Percentiles rank a stretch among this genome's conserved stretches.
Evolutionary conservation across 352 stramenopile genomes (phyloP).

Genomic region (Phytopythium ostracodes): DNA sequence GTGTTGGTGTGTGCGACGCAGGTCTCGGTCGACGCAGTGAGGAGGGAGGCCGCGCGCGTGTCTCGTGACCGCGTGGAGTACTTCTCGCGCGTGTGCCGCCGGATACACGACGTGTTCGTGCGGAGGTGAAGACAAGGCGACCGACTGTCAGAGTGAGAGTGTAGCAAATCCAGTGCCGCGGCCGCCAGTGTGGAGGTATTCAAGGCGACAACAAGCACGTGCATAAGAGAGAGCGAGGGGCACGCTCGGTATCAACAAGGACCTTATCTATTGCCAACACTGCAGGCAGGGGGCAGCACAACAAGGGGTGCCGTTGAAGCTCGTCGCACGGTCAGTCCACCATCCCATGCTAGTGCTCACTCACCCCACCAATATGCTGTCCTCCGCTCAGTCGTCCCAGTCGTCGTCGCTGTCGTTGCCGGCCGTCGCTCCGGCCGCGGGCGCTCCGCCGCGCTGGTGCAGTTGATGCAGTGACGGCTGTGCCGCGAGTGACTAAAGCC

Average conservation of each 20-base stretch:
- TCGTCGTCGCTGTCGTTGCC: conserved; percentile 73
- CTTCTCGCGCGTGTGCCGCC: conserved; percentile 45
- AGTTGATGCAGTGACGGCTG: conserved; percentile 69
- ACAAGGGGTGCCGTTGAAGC: neutral
- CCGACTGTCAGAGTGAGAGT: neutral
- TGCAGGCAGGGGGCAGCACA: neutral
- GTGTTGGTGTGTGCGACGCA: conserved; percentile 15
- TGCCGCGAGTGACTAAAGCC: conserved; percentile 43
- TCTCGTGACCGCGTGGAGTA: conserved; percentile 43
- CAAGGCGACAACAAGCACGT: neutral
- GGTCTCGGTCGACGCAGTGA: conserved; percentile 44
- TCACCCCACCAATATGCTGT: neutral
- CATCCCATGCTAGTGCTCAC: neutral
- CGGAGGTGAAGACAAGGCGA: conserved; percentile 5
- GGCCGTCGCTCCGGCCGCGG: conserved; percentile 4
- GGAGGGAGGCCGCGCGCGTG: conserved; percentile 38
- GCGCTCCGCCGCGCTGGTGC: conserved; percentile 22
- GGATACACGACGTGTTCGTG: conserved; percentile 44
- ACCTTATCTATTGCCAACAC: conserved; percentile 32
- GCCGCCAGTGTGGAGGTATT: neutral
- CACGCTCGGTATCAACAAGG: conserved; percentile 8
- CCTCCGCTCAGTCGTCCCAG: conserved; percentile 68
- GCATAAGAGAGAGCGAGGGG: conserved; percentile 4
- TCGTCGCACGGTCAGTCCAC: neutral
- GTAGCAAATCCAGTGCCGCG: neutral